A percentile compares a stretch with the other conserved stretches of the same genome.
Evolutionary conservation across 2,329 filamentous ascomycete genomes (phyloP).

Genomic region (Sporothrix inflata): DNA sequence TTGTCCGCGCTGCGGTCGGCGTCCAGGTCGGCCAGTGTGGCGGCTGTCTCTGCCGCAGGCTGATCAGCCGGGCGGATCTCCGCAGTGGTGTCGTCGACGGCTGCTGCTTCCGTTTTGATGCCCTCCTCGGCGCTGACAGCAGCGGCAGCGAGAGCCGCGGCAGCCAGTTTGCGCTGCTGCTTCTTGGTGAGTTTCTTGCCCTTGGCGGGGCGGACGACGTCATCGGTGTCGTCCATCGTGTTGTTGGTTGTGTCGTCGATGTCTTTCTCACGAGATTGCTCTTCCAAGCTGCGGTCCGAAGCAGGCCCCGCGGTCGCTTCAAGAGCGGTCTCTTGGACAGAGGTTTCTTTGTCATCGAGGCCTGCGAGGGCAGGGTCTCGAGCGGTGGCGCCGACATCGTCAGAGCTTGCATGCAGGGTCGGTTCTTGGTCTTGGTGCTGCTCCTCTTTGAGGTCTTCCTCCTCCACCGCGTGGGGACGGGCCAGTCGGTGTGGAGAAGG

Average conservation of each 20-base stretch:
- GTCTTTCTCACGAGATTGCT: constrained; percentile 10
- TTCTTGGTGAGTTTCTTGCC: constrained; percentile 31
- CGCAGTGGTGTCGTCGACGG: neutral
- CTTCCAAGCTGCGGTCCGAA: constrained; percentile 29
- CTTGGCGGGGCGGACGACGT: neutral
- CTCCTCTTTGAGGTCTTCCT: neutral
- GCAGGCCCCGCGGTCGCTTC: constrained; percentile 27
- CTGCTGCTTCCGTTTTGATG: neutral
- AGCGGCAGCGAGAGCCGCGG: constrained; percentile 27
- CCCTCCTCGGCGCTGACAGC: constrained; percentile 19
- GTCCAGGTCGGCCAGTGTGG: neutral
- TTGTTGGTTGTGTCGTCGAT: neutral
- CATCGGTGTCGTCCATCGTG: constrained; percentile 22
- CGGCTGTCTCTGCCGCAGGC: constrained; percentile 9
- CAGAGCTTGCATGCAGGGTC: constrained; percentile 19
- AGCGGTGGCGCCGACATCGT: constrained; percentile 19
- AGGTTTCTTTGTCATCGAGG: neutral
- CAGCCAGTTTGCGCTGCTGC: constrained; percentile 30
- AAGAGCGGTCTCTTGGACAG: neutral
- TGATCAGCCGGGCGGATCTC: constrained; percentile 22
- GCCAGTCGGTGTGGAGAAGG: constrained; percentile 7
- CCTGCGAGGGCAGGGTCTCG: neutral
- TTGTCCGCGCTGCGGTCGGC: neutral
- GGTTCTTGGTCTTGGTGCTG: neutral
- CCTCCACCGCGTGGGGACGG: neutral